These are phyloP conservation scores for Macrolepiota fuliginosa DNA, from an alignment of 768 basidiomycete species.

Conservation along the genomic window DNA sequence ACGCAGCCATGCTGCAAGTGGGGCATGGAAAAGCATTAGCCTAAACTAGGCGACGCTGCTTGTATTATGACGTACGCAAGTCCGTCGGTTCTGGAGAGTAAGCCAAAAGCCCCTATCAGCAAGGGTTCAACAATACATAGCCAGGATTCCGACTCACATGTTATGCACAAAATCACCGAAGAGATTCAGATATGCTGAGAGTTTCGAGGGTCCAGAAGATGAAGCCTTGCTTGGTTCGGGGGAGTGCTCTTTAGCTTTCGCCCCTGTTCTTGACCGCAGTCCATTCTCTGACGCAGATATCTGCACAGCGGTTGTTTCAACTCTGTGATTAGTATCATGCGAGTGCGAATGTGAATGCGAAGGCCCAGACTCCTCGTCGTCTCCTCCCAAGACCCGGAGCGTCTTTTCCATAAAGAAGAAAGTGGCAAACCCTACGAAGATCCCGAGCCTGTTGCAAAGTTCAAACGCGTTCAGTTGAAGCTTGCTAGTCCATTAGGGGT, in stretches of 20 bases:
- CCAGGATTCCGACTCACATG: conserved; percentile 51
- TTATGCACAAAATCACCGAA: conserved; percentile 95
- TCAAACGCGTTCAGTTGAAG: neutral
- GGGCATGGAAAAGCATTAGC: neutral
- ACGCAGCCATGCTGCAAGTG: conserved; percentile 77
- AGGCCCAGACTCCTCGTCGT: conserved; percentile 50
- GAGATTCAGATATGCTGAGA: conserved; percentile 90
- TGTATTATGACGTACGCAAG: conserved; percentile 60
- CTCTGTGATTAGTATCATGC: conserved; percentile 14
- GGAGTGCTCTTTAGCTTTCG: conserved; percentile 22
- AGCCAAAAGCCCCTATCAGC: conserved; percentile 17
- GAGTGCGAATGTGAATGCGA: conserved; percentile 61
- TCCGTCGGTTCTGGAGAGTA: conserved; percentile 73
- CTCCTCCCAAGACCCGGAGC: conserved; percentile 72
- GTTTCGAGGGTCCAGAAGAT: conserved; percentile 62
- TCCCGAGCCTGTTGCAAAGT: conserved; percentile 52
- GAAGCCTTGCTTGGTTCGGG: conserved; percentile 24
- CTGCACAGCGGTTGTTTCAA: conserved; percentile 31
- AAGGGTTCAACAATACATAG: conserved; percentile 14
- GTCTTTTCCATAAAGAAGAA: conserved; percentile 96
- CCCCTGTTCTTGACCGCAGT: conserved; percentile 46
- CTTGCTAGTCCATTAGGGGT: neutral
- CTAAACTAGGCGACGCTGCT: neutral
- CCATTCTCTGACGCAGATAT: conserved; percentile 41
- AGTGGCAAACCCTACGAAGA: conserved; percentile 83